phyloP scores from a whole-genome alignment of 495 filamentous ascomycete species.

The Tirmania nivea region DNA sequence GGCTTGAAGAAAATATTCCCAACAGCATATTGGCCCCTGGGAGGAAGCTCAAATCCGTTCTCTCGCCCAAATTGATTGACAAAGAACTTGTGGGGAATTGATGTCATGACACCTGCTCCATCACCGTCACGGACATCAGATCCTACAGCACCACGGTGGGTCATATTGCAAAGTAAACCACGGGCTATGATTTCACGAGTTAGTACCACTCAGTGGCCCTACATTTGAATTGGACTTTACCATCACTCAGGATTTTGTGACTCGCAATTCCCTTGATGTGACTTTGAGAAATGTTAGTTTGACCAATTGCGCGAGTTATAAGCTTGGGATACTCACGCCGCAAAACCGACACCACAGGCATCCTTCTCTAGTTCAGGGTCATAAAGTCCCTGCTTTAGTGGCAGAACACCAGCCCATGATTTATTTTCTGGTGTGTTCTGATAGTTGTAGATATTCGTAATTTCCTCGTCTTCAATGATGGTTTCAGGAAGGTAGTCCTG shows the following conservation, averaged over 20 bases:
- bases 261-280: constrained; percentile 94
- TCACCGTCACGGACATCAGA: constrained; percentile 96
- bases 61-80: constrained; percentile 93
- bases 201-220: background rate
- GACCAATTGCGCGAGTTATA: background rate
- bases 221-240: constrained; percentile 25
- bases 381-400: constrained; percentile 94
- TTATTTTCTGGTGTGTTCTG: constrained; percentile 60
- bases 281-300: constrained; percentile 25
- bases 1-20: constrained; percentile 99
- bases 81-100: constrained; percentile 97
- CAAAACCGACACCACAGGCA: constrained; percentile 98
- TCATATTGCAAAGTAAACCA: constrained; percentile 98
- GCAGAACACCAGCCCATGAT: constrained; percentile 89
- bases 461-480: constrained; percentile 22
- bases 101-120: constrained; percentile 97
- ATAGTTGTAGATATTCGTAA: constrained; percentile 55
- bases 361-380: constrained; percentile 94
- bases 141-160: constrained; percentile 93
- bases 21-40: constrained; percentile 83
- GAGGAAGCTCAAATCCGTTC: constrained; percentile 64
- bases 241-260: constrained; percentile 99
- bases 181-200: constrained; percentile 33
- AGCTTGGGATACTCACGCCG: constrained; percentile 40
- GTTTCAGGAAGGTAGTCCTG: background rate